Conservation (phyloP, 306 rosid genomes). For the Morella rubra region DNA sequence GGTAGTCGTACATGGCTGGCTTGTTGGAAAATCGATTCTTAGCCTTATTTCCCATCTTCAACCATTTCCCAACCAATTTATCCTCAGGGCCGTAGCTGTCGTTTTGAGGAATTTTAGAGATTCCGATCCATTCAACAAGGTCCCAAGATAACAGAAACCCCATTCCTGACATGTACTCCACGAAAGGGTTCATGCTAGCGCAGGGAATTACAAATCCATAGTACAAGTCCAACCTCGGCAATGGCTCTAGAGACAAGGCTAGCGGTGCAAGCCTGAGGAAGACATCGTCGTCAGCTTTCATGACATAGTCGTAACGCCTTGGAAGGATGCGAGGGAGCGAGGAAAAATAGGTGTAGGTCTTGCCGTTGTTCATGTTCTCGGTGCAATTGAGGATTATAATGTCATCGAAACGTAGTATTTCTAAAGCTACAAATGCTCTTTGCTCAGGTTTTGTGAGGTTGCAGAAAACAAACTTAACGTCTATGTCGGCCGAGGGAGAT, state of each 20-base stretch:
- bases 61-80: conserved; percentile 35
- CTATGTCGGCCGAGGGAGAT: conserved; percentile 18
- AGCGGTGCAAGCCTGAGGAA: conserved; percentile 27
- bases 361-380: conserved; percentile 36
- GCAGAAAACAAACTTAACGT: conserved; percentile 33
- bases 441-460: conserved; percentile 32
- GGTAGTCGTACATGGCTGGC: conserved; percentile 38
- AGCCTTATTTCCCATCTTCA: conserved; percentile 27
- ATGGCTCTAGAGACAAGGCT: conserved; percentile 24
- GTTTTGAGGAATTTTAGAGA: conserved; percentile 10
- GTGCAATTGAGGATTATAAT: conserved; percentile 33
- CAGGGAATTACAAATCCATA: conserved; percentile 38
- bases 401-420: conserved; percentile 25
- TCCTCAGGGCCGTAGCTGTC: conserved; percentile 32
- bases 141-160: conserved; percentile 42
- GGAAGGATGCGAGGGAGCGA: conserved; percentile 14
- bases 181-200: conserved; percentile 17
- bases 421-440: conserved; percentile 9
- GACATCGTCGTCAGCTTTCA: conserved; percentile 37
- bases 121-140: conserved; percentile 36
- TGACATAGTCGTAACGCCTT: conserved; percentile 15
- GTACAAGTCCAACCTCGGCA: conserved; percentile 34
- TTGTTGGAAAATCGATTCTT: conserved; percentile 28
- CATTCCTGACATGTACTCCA: conserved; percentile 38
- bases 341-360: conserved; percentile 37